A percentile compares a stretch with the other conserved stretches of the same genome.
Evolutionary conservation across 441 rosid species (phyloP).

Genomic region (Arabidopsis hybrid): DNA sequence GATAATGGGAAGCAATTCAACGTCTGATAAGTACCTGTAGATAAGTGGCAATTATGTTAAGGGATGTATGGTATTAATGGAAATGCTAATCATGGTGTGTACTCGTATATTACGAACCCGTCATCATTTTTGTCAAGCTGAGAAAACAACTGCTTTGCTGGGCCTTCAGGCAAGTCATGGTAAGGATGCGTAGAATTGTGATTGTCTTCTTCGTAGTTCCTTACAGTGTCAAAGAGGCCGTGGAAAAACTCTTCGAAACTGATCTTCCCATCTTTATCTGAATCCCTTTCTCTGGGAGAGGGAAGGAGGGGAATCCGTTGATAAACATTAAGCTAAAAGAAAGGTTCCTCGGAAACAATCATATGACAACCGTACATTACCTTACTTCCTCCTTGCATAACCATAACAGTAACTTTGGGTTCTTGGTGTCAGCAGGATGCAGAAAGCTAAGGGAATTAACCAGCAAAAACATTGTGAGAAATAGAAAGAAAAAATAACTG

Average conservation of each 20-base stretch:
- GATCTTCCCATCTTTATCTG: slow-evolving; percentile 90
- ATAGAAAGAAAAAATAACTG: not conserved
- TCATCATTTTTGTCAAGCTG: slow-evolving; percentile 92
- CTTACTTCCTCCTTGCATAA: slow-evolving; percentile 96
- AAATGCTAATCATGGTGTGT: slow-evolving; percentile 16
- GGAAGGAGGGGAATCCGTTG: slow-evolving; percentile 7
- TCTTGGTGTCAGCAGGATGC: slow-evolving; percentile 95
- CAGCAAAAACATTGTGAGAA: slow-evolving; percentile 38
- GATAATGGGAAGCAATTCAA: slow-evolving; percentile 74
- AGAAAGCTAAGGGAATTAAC: slow-evolving; percentile 63
- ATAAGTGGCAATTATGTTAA: slow-evolving; percentile 20
- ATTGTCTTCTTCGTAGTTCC: slow-evolving; percentile 84
- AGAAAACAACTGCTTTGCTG: slow-evolving; percentile 74
- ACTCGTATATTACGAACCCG: slow-evolving; percentile 55
- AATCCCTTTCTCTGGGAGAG: slow-evolving; percentile 81
- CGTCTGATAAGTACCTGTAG: slow-evolving; percentile 70
- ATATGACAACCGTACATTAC: slow-evolving; percentile 48
- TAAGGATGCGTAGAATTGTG: slow-evolving; percentile 63
- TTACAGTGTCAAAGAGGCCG: slow-evolving; percentile 89
- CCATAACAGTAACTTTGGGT: slow-evolving; percentile 76
- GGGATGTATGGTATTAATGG: not conserved
- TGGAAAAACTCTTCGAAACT: slow-evolving; percentile 86
- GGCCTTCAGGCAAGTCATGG: slow-evolving; percentile 74
- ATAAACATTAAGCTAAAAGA: slow-evolving; percentile 36
- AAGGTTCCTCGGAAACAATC: slow-evolving; percentile 17